Base-by-base conservation (phyloP, 2,329 filamentous ascomycete genomes). In the Colletotrichum tropicale region DNA sequence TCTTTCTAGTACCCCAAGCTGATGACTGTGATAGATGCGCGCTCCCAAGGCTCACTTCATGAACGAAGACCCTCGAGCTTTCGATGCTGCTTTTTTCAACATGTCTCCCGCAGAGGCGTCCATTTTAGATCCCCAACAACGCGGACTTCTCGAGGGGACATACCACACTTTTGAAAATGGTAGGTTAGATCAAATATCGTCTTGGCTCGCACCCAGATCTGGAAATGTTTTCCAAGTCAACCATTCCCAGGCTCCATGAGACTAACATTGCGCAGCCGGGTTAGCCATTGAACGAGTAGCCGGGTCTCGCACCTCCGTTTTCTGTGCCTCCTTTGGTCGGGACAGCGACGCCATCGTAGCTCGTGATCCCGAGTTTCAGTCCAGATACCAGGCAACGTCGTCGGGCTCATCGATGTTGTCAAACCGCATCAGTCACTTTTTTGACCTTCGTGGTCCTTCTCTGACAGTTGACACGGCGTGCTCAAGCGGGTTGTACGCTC, bases 381-480 rank as follows among this genome's bases (percentile, higher is more conserved):
- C 84, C 3, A 77, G 85, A 74, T 87, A 88, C 79, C 82, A 83
- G 64, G 84, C 84, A 12, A 52, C 67, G 8, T 52, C 24, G 0
- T 64, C 58, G 0, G 26, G 38, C 8, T 32, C 8, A 43, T 87
- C 88, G 70, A 88, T 91, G 70, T 84, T 91, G 80, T 85, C 89
- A 4, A 91, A 91, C 78, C 85, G 89, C 1, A 85, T 92, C 12
- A 91, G 89, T 0, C 88, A 91, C 79, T 87, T 85, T 76, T 91
- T 89, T 80, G 87, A 92, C 76, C 81, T 92, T 13, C 84, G 85
- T 16, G 90, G 90, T 0, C 89, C 90, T 2, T 90, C 88, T 77
- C 85, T 91, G 80, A 91, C 89, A 0, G 81, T 92, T 9, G 90
- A 92, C 62, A 92, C 91, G 1, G 91, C 89, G 18, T 93, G 91